Base-by-base conservation (phyloP, 1,139 yeast genomes). In the Hyphopichia buzzinii region DNA sequence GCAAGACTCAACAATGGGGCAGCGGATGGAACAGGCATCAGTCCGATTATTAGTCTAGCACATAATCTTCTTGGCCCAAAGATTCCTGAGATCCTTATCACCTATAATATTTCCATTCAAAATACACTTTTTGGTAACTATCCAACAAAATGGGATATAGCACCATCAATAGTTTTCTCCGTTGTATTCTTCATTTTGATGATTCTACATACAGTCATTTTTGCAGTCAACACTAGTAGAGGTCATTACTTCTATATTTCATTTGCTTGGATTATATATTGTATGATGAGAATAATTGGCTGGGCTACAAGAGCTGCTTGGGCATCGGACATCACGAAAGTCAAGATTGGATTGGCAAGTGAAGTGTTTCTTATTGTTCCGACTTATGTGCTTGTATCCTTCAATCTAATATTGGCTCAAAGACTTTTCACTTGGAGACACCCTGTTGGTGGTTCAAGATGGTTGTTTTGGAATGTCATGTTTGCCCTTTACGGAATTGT, bases 351-450 rank as follows among this genome's bases (percentile, higher is more conserved):
- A 3, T 50, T 67, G 32, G 52, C 64, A 4, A 48, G 53, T 36
- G 71, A 64, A 46, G 57, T 64, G 17, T 55, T 67, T 36, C 51
- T 63, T 33, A 57, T 68, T 37, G 45, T 66, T 12, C 64, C 72
- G 2, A 48, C 67, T 5, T 52, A 66, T 25, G 39, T 65, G 8
- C 44, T 67, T 23, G 67, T 61, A 2, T 62, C 72, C 3, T 55
- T 63, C 25, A 66, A 68, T 42, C 64, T 68, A 47, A 59, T 66
- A 25, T 51, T 67, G 40, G 71, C 73, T 10, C 74, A 67, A 47
- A 55, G 74, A 42, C 51, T 68, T 25, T 68, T 68, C 46, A 67
- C 72, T 2, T 68, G 74, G 74, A 57, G 74, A 51, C 74, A 68
- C 49, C 74, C 74, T 11, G 74, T 67, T 3, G 74, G 74, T 38